Conservation (phyloP, 345 rosid genomes). For the Reutealis trisperma region DNA sequence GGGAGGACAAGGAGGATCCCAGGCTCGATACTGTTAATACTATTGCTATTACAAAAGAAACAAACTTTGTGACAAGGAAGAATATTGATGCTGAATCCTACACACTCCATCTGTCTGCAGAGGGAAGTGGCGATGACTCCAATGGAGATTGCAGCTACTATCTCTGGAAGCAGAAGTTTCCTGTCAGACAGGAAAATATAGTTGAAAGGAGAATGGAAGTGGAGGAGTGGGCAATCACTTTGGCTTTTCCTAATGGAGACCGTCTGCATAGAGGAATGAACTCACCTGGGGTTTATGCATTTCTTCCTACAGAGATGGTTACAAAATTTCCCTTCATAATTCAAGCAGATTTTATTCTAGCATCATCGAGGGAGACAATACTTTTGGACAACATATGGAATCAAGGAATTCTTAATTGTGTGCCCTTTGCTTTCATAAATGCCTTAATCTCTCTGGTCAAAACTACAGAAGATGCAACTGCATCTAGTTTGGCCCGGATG, state of each 20-base stretch:
- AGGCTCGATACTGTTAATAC: slow-evolving; percentile 44
- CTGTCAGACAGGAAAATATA: slow-evolving; percentile 49
- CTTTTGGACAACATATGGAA: slow-evolving; percentile 67
- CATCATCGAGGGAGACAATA: slow-evolving; percentile 73
- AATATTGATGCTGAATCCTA: slow-evolving; percentile 73
- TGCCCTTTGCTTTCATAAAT: slow-evolving; percentile 56
- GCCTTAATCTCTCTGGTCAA: slow-evolving; percentile 62
- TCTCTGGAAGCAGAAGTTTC: slow-evolving; percentile 76
- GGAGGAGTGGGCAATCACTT: slow-evolving; percentile 66
- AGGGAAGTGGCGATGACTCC: slow-evolving; percentile 20
- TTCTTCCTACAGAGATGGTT: slow-evolving; percentile 79
- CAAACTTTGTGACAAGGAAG: slow-evolving; percentile 51
- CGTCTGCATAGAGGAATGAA: slow-evolving; percentile 50
- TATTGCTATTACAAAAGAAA: slow-evolving; percentile 58
- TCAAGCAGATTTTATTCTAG: slow-evolving; percentile 67
- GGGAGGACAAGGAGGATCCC: slow-evolving; percentile 52
- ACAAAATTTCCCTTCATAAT: slow-evolving; percentile 66
- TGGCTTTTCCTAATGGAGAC: slow-evolving; percentile 68
- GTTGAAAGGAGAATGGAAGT: slow-evolving; percentile 67
- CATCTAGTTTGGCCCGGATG: slow-evolving; percentile 45
- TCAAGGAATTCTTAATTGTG: slow-evolving; percentile 71
- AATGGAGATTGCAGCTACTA: slow-evolving; percentile 53
- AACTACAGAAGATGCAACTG: slow-evolving; percentile 46
- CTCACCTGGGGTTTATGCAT: slow-evolving; percentile 70
- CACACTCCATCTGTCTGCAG: slow-evolving; percentile 57